Conservation (phyloP, 768 basidiomycete species). For the Kwoniella europaea region DNA sequence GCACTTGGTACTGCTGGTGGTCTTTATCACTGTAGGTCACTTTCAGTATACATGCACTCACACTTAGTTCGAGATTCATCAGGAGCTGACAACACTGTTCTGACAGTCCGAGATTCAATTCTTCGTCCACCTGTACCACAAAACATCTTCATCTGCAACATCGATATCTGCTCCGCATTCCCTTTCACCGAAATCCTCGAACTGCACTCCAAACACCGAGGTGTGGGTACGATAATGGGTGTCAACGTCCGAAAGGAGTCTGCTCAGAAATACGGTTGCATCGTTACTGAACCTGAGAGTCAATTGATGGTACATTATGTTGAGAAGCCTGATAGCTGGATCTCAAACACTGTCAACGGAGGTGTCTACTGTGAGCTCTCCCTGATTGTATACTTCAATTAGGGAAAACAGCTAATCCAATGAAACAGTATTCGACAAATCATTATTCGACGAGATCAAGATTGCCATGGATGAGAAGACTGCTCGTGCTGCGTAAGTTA, state of each 20-base stretch:
- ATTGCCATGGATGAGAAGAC: slow-evolving; percentile 60
- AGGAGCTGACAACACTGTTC: too few relatives aligned
- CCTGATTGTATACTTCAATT: too few relatives aligned
- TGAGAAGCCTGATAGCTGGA: slow-evolving; percentile 62
- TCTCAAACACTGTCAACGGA: slow-evolving; percentile 60
- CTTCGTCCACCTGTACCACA: slow-evolving; percentile 55
- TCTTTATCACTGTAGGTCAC: slow-evolving; percentile 56
- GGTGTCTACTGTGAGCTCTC: slow-evolving; percentile 57
- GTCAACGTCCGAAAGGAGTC: slow-evolving; percentile 60
- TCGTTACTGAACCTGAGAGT: slow-evolving; percentile 59
- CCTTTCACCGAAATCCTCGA: slow-evolving; percentile 57
- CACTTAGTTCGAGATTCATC: too few relatives aligned
- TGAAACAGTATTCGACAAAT: slow-evolving; percentile 58
- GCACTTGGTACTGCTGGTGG: slow-evolving; percentile 61
- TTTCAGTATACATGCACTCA: too few relatives aligned
- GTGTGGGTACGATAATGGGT: slow-evolving; percentile 60
- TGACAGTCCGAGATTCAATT: slow-evolving; percentile 59
- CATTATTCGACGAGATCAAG: slow-evolving; percentile 61
- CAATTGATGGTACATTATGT: slow-evolving; percentile 59
- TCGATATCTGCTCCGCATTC: slow-evolving; percentile 61
- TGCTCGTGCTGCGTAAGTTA: slow-evolving; percentile 53
- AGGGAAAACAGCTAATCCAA: too few relatives aligned
- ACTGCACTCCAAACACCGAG: slow-evolving; percentile 59
- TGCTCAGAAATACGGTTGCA: slow-evolving; percentile 60
- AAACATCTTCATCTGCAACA: slow-evolving; percentile 62